phyloP scores from a whole-genome alignment of 768 basidiomycete genomes.

The Mycena kentingensis region DNA sequence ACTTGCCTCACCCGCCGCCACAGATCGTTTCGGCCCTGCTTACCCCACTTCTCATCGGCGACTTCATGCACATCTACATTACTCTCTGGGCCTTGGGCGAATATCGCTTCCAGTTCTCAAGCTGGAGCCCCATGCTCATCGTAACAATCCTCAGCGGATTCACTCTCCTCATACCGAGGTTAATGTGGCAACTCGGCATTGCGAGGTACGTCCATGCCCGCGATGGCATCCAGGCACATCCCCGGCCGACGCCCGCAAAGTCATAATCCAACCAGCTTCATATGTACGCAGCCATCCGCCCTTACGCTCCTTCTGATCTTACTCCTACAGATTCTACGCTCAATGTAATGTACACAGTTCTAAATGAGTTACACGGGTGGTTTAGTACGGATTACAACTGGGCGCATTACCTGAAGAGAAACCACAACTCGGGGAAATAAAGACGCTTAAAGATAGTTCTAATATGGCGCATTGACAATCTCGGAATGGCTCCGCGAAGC shows the following conservation, averaged over 20 bases:
- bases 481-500: slow-evolving; percentile 52
- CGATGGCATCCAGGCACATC: slow-evolving; percentile 42
- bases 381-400: slow-evolving; percentile 23
- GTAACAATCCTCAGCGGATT: slow-evolving; percentile 63
- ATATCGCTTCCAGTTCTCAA: slow-evolving; percentile 57
- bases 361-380: slow-evolving; percentile 14
- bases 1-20: slow-evolving; percentile 1
- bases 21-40: slow-evolving; percentile 66
- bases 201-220: slow-evolving; percentile 71
- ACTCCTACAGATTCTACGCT: slow-evolving; percentile 3
- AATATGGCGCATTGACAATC: slow-evolving; percentile 73
- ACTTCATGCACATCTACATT: slow-evolving; percentile 63
- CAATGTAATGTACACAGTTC: slow-evolving; percentile 11
- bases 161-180: slow-evolving; percentile 65
- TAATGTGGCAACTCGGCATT: slow-evolving; percentile 75
- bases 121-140: slow-evolving; percentile 74
- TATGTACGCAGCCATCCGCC: background rate
- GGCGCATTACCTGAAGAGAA: slow-evolving; percentile 13
- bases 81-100: slow-evolving; percentile 81
- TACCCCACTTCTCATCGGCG: slow-evolving; percentile 69
- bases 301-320: background rate
- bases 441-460: slow-evolving; percentile 24
- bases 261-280: slow-evolving; percentile 5
- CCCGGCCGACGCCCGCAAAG: background rate
- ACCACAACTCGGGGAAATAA: slow-evolving; percentile 24